Percentiles rank a stretch among this genome's conserved stretches.
phyloP scores from a whole-genome alignment of 108 stramenopile species.

The Mayamaea pseudoterrestris region DNA sequence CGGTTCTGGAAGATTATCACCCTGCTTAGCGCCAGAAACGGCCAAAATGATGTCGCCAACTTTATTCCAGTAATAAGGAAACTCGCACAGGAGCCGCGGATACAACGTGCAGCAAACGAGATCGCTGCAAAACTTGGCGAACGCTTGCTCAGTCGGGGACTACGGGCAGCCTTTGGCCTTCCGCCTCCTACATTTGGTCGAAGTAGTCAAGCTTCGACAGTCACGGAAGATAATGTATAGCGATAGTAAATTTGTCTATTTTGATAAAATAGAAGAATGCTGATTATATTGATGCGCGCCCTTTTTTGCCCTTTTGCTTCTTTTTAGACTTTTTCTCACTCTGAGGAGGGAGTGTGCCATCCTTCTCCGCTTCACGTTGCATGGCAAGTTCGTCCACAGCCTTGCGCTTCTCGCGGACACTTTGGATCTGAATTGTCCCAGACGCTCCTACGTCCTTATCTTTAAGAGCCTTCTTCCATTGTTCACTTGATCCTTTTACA shows the following conservation, averaged over 20 bases:
- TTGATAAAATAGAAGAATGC: no score
- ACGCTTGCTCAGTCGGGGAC: conserved; percentile 44
- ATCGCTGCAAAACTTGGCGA: conserved; percentile 61
- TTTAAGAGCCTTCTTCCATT: conserved; percentile 68
- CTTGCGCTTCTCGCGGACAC: conserved; percentile 42
- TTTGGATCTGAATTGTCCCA: conserved; percentile 27
- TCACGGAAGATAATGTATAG: conserved; percentile 32
- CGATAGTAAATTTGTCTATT: no score
- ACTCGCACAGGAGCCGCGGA: conserved; percentile 52
- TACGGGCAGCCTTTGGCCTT: conserved; percentile 63
- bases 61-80: conserved; percentile 58
- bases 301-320: no score
- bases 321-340: no score
- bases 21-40: conserved; percentile 28
- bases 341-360: no score
- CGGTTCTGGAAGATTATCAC: conserved; percentile 40
- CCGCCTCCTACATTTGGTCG: conserved; percentile 38
- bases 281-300: no score
- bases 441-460: conserved; percentile 32
- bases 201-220: conserved; percentile 11
- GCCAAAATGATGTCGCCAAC: conserved; percentile 39
- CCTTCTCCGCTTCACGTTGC: conserved; percentile 22
- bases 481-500: conserved; percentile 68
- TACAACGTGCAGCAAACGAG: conserved; percentile 57
- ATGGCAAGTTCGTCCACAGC: conserved; percentile 25